Base-by-base conservation (phyloP, 2,329 filamentous ascomycete genomes). In the Esteya vermicola region DNA sequence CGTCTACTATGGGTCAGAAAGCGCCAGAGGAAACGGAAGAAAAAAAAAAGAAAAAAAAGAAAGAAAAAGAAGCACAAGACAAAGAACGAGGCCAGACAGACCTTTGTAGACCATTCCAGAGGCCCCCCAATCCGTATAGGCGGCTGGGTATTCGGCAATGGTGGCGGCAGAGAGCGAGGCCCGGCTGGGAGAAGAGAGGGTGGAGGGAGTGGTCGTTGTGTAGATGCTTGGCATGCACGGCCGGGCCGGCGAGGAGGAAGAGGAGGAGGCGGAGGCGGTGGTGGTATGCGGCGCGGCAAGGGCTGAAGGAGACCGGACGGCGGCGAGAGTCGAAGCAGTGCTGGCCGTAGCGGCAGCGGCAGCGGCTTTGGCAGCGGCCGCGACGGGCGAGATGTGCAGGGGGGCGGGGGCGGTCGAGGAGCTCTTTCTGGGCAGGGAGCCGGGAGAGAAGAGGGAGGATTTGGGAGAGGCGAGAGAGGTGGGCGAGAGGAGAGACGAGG, bases 191-290 rank as follows among this genome's bases (percentile, higher is more conserved):
- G 36, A 18, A 8, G 26, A 8, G 12, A 28, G 19, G 13, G 30
- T 3, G 18, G 31, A 21, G 39, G 22, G 3, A 18, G 10, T 12
- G 12, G 37, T 18, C 19, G 21, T 4, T 31, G 25, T 31, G 31
- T 44, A 45, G 28, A 39, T 22, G 30, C 18, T 37, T 5, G 41
- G 19, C 3, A 28, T 33, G 37, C 52, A 41, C 42, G 46, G 50
- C 16, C 55, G 52, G 48, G 57, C 47, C 52, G 52, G 42, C 10
- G 33, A 10, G 6, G 28, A 18, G n/a, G 32, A 14, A 20, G 40
- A 26, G 4, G 27, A 37, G 1, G 25, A 22, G 31, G 37, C 22
- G 22, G 19, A 14, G 14, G 7, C 26, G 21, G 40, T 9, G 4
- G 39, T n/a, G n/a, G n/a, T n/a, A n/a, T n/a, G n/a, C n/a, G n/a